phyloP scores from a whole-genome alignment of 768 basidiomycete genomes.

The Podaxis carcinomalis region DNA sequence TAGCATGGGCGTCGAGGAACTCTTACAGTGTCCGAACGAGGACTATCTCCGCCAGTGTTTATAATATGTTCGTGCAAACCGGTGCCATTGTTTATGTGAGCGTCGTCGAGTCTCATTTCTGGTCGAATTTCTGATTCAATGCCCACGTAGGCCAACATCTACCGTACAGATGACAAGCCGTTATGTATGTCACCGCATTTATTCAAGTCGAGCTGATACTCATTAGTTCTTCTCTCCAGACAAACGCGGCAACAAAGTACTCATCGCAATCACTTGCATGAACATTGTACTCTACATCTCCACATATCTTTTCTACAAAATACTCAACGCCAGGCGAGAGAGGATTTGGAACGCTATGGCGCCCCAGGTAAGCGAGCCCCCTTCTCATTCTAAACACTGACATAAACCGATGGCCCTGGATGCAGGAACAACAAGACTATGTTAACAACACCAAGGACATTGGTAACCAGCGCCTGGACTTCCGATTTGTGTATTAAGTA shows the following conservation, averaged over 20 bases:
- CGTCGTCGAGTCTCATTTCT: not conserved
- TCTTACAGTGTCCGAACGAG: conserved; percentile 54
- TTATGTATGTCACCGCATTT: conserved; percentile 26
- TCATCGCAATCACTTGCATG: conserved; percentile 51
- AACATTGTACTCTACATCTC: conserved; percentile 49
- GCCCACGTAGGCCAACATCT: conserved; percentile 41
- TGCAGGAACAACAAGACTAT: conserved; percentile 53
- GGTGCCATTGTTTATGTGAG: conserved; percentile 45
- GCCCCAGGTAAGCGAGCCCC: conserved; percentile 30
- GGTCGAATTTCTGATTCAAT: conserved; percentile 17
- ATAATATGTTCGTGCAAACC: conserved; percentile 66
- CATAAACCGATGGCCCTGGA: not conserved
- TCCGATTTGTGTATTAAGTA: conserved; percentile 53
- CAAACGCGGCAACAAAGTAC: conserved; percentile 52
- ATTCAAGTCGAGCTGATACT: not conserved
- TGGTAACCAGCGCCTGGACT: conserved; percentile 58
- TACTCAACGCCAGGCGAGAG: conserved; percentile 43
- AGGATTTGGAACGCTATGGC: conserved; percentile 49
- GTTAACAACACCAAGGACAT: conserved; percentile 56
- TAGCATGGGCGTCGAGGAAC: conserved; percentile 58
- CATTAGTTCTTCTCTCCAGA: conserved; percentile 28
- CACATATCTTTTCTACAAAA: conserved; percentile 53
- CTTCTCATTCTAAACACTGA: not conserved
- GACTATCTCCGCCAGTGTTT: conserved; percentile 45
- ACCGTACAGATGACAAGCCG: conserved; percentile 45